These are phyloP conservation scores for Lachnellula occidentalis DNA, from an alignment of 2,329 filamentous ascomycete genomes.

Conservation along the genomic window DNA sequence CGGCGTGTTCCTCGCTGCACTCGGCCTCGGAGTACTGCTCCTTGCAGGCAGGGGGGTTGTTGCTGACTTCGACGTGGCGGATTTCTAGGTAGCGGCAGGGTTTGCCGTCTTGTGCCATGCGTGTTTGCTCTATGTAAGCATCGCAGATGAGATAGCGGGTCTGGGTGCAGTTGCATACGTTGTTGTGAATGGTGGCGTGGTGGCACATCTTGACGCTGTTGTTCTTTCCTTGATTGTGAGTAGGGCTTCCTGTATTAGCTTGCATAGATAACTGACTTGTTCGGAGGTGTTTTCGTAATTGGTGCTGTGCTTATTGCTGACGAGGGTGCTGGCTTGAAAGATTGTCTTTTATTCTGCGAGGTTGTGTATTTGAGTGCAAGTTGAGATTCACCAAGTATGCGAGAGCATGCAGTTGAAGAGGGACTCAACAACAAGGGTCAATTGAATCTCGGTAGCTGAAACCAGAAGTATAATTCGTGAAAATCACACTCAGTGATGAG, in stretches of 20 bases:
- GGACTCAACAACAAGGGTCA: no score
- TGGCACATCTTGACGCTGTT: slow-evolving; percentile 1
- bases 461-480: no score
- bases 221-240: neutral
- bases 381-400: no score
- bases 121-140: slow-evolving; percentile 9
- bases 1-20: neutral
- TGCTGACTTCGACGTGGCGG: neutral
- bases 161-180: neutral
- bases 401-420: no score
- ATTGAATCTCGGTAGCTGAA: no score
- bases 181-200: neutral
- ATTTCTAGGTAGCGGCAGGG: slow-evolving; percentile 2
- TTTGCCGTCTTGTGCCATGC: slow-evolving; percentile 3
- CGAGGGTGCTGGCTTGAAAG: neutral
- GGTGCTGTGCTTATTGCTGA: neutral
- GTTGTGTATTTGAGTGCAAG: no score
- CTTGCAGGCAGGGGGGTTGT: neutral
- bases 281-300: neutral
- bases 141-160: slow-evolving; percentile 1
- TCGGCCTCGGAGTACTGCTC: neutral
- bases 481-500: no score
- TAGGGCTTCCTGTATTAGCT: neutral
- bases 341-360: neutral
- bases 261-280: neutral